Base-by-base conservation (phyloP, 106 monocot genomes). In the Phalaenopsis aphrodite region DNA sequence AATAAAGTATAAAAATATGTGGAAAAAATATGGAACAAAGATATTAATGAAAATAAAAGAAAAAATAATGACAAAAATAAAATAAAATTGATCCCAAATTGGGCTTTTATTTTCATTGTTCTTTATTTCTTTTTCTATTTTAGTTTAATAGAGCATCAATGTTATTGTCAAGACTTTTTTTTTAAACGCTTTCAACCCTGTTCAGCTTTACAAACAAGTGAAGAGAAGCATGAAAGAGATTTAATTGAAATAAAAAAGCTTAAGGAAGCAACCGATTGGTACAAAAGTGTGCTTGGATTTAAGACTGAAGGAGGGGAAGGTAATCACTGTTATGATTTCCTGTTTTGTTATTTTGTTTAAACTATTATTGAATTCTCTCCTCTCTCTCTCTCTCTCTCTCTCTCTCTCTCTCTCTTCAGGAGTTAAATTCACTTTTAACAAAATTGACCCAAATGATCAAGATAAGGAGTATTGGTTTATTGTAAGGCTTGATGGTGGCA, bases 371-470 rank as follows among this genome's bases (percentile, higher is more conserved):
- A 8, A 56, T 4, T 30, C 30, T 30, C 38, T 55, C 5, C 1
- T 56, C 55, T 30, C 4, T 77, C 30, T 14, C 1, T 56, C 55
- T 37, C 5, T 58, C 21, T 19, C 10, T 56, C 2, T 56, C 41
- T 78, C 1, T 56, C 55, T 37, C 5, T 58, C 21, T 19, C 10
- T 56, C 2, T 56, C 41, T 78, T 57, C 41, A 91, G 91, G 94
- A 37, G 91, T 91, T 23, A 91, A 85, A 81, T 90, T 91, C 61
- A 78, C 86, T 56, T 94, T 88, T 84, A 82, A 82, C 79, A 94
- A 91, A 84, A 82, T 94, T 79, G 81, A 89, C 56, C 18, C 21
- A 30, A 82, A 52, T 57, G 65, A 86, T 79, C 86, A 85, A 42
- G 83, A 93, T 17, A 78, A 87, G 68, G 87, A 93, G 72, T 93